A percentile compares a stretch with the other conserved stretches of the same genome.
phyloP scores from a whole-genome alignment of 495 filamentous ascomycete species.

The Xylaria bambusicola region DNA sequence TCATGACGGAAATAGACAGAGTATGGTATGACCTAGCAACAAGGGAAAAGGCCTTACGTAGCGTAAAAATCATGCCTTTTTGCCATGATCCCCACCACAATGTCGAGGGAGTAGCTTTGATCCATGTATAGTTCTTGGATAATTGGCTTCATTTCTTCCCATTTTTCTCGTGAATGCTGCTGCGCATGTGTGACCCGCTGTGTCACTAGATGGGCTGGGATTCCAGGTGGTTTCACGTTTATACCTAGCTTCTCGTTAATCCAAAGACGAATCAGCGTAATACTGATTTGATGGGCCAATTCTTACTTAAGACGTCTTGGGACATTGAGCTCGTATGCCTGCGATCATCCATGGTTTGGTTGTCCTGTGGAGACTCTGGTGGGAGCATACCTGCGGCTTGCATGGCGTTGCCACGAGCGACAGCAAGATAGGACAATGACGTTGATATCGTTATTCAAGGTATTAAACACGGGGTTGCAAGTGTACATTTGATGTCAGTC shows the following conservation, averaged over 20 bases:
- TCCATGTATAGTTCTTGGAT: neutral
- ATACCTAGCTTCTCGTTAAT: neutral
- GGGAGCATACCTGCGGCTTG: neutral
- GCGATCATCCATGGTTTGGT: neutral
- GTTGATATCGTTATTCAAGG: too few species aligned
- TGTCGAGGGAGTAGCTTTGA: neutral
- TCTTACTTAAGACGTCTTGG: neutral
- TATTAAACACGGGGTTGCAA: too few species aligned
- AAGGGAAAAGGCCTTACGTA: slow-evolving; percentile 1
- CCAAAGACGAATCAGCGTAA: neutral
- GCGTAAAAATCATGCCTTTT: neutral
- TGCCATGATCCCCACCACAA: neutral
- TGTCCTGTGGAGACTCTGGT: neutral
- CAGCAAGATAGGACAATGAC: too few species aligned
- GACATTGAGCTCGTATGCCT: neutral
- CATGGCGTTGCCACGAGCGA: too few species aligned
- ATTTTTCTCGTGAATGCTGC: neutral
- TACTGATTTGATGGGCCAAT: neutral
- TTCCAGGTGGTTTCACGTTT: neutral
- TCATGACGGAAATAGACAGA: too few species aligned
- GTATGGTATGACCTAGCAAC: neutral
- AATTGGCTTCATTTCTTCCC: slow-evolving; percentile 2
- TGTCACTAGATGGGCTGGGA: neutral
- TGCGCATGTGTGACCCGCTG: neutral
- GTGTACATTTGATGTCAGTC: too few species aligned